Evolutionary conservation across 352 stramenopile species (phyloP), one percentile per base, ranked within the genome.

Genomic region (Thraustochytrium sp.): DNA sequence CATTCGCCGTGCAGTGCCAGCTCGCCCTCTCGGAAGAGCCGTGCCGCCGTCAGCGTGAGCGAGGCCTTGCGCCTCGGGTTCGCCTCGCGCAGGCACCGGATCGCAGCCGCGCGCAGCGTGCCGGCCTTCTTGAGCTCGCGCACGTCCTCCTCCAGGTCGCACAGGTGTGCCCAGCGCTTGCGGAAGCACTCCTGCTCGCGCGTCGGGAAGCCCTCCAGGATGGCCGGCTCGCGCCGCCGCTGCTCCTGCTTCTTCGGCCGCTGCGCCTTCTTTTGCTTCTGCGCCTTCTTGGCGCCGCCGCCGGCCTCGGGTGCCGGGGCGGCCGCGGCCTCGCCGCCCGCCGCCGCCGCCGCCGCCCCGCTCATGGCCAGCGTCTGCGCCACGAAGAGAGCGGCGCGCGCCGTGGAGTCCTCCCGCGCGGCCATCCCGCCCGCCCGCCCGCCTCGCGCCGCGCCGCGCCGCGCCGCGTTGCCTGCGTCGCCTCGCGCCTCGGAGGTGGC

Each of bases 241-340:
- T 54, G 16, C 8, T 31, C n/a, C 42, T 26, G 8, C 34, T 62
- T 77, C 1, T 36, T 11, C 42, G 68, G 29, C 40, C 64, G 40
- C 49, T 77, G 68, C 42, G 68, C 13, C 42, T 77, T 77, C 65
- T 72, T 44, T 44, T 72, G 59, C 59, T 72, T 44, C 59, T 46
- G 59, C 34, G 55, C 55, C 26, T 40, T 18, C 34, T 65, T 29
- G 16, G 13, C 18, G 16, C 26, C 13, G n/a, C 48, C 18, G 48
- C 48, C 48, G 18, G 16, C 18, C 18, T 55, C n/a, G 16, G 48
- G 18, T 55, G 48, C n/a, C 16, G 16, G 16, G n/a, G n/a, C 48
- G 18, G 48, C n/a, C n/a, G 48, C 48, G 18, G 48, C 48, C n/a
- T 55, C 13, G n/a, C 48, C 18, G 48, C 48, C 48, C n/a, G 16